Percentiles rank a stretch among this genome's conserved stretches.
Evolutionary conservation across 1,284 basidiomycete species (phyloP).

Genomic region (Pseudozyma hubeiensis): DNA sequence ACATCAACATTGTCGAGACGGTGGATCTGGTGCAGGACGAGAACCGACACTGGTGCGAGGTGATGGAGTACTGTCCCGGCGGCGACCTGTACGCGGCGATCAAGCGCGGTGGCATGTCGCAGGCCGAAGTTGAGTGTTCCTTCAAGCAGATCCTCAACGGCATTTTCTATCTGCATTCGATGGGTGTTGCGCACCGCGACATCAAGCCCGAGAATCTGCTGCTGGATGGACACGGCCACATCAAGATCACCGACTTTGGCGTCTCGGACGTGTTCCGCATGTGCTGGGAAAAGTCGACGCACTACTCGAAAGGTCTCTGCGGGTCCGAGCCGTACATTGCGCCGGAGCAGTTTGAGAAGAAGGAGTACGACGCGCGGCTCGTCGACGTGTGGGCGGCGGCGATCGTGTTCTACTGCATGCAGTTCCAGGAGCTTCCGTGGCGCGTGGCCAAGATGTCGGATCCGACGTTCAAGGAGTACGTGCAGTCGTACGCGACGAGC

Average conservation of each 20-base stretch:
- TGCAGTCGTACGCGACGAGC: slow-evolving; percentile 74
- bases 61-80: slow-evolving; percentile 96
- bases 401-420: slow-evolving; percentile 95
- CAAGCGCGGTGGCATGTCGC: slow-evolving; percentile 95
- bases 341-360: slow-evolving; percentile 93
- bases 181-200: slow-evolving; percentile 97
- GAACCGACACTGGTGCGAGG: slow-evolving; percentile 95
- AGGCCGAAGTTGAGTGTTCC: slow-evolving; percentile 93
- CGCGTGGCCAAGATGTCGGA: slow-evolving; percentile 89
- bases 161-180: slow-evolving; percentile 88
- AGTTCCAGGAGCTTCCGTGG: slow-evolving; percentile 76
- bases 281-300: slow-evolving; percentile 96
- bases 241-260: slow-evolving; percentile 99
- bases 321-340: slow-evolving; percentile 99
- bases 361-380: slow-evolving; percentile 96
- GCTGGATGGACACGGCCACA: slow-evolving; percentile 89
- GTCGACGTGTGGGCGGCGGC: slow-evolving; percentile 98
- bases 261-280: slow-evolving; percentile 97
- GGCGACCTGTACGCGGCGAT: slow-evolving; percentile 97
- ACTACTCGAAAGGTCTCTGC: slow-evolving; percentile 95
- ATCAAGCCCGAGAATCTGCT: slow-evolving; percentile 98
- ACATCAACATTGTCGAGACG: slow-evolving; percentile 96
- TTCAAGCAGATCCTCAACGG: slow-evolving; percentile 96
- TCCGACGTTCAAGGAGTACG: slow-evolving; percentile 84
- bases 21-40: slow-evolving; percentile 99